Evolutionary conservation across 345 rosid genomes (phyloP).

Genomic region (Stellera chamaejasme): DNA sequence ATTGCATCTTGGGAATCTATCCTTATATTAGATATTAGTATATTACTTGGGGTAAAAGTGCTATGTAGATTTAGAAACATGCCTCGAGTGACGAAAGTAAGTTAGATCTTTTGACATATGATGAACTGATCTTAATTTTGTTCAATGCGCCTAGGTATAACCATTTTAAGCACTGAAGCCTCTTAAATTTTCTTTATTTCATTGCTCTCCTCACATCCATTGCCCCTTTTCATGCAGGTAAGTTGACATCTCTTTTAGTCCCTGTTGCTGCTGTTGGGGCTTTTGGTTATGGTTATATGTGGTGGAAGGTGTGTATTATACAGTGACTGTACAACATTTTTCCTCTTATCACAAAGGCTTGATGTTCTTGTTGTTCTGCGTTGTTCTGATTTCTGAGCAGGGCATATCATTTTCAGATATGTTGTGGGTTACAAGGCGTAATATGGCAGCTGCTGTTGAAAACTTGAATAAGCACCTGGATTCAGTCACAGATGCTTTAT

Average conservation of each 20-base stretch:
- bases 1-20: no score
- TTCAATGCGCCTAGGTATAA: no score
- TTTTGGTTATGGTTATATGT: constrained; percentile 95
- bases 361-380: constrained; percentile 6
- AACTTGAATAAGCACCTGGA: constrained; percentile 82
- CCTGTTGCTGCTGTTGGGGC: constrained; percentile 87
- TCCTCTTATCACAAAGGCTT: constrained; percentile 1
- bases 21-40: no score
- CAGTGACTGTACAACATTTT: not conserved
- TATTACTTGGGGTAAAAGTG: no score
- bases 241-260: constrained; percentile 38
- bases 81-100: no score
- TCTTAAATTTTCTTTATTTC: not conserved
- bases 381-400: constrained; percentile 22
- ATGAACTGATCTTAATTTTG: no score
- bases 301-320: constrained; percentile 75
- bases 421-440: constrained; percentile 78
- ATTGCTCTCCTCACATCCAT: not conserved
- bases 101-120: no score
- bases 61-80: no score
- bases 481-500: constrained; percentile 65
- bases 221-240: constrained; percentile 33
- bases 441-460: constrained; percentile 70
- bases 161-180: not conserved
- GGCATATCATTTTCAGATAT: constrained; percentile 85